Base-by-base conservation (phyloP, 441 rosid species). In the Capsella rubella region DNA sequence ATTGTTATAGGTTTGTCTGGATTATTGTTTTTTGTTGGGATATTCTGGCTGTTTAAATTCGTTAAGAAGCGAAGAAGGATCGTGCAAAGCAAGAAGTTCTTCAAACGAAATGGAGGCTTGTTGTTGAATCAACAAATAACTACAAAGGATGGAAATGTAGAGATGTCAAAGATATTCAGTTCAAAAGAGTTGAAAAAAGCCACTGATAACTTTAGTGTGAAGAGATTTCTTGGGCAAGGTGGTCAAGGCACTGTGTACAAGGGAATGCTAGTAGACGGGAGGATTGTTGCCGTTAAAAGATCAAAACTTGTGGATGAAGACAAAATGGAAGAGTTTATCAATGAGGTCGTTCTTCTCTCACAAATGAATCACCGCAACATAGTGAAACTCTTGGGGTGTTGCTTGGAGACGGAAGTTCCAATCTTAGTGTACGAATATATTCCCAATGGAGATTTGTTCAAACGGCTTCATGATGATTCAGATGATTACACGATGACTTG, bases 101-200 rank as follows among this genome's bases (percentile, higher is more conserved):
- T 80, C 67, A 52, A 13, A 14, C 77, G 79, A 28, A 86, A 86
- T 46, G 87, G 87, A 11, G 85, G 87, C 11, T 8, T 77, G 34
- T 0, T 80, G 50, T 5, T 82, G 43, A 60, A 72, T 15, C 75
- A 80, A 18, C 65, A 75, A 12, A 64, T 86, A 64, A 34, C 83
- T 4, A 43, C 53, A 39, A 57, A 34, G 0, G 73, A 58, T 15
- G 77, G 73, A 4, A 53, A 60, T 10, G 65, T 7, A 11, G 84
- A 77, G 52, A 74, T 4, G 40, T 58, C 82, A 3, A 82, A 62
- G 56, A 80, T 87, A 58, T 84, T 83, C 42, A 71, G 52, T 6
- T 74, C 66, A 0, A 70, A 46, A 2, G 87, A 85, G 63, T 77
- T 85, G 8, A 27, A 79, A 27, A 81, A 71, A 53, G 91, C 84